Base-by-base conservation (phyloP, 2,329 filamentous ascomycete genomes). In the Teratosphaeria destructans region DNA sequence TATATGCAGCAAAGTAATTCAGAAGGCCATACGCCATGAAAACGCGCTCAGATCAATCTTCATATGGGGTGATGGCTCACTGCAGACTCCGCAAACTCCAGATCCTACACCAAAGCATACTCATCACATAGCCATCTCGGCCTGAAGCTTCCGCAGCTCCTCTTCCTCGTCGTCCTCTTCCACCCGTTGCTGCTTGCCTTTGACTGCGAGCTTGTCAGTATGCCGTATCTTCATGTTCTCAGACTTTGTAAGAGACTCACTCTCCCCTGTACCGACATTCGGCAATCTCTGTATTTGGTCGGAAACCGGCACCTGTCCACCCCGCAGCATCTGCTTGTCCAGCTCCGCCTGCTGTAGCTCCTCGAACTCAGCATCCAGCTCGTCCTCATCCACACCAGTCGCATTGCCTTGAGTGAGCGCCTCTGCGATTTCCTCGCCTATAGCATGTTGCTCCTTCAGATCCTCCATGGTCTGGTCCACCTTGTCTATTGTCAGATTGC, bases 161-260 rank as follows among this genome's bases (percentile, higher is more conserved):
- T 87, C 93, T 75, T 97, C 93, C 72, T 97, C 94, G 81, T 97
- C 93, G 74, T 96, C 92, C 74, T 96, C 90, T 72, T 88, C 85
- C 19, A 66, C 62, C 53, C 55, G 62, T 66, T 75, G 73, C 62
- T 73, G 71, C 69, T 78, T 79, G 63, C 75, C 75, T 72, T 75
- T 77, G 66, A 75, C 76, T 78, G 65, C 26, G 23, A 6, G 14
- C 5, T 27, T 6, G 56, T 62, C 52, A 63, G 64, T 54, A 32
- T 19, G 53, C 23, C n/a, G 5, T 3, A n/a, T 55, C 58, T 29
- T 32, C 53, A 11, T 61, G 32, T 61, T 57, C 80, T 80, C 47
- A 53, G 43, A 73, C 80, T 79, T 52, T 39, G 23, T 19, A 12
- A 12, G 23, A n/a, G 27, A 82, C 89, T 81, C 80, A 95, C 90